phyloP scores from a whole-genome alignment of 2,329 filamentous ascomycete species.

The Paracoccidioides lutzii region DNA sequence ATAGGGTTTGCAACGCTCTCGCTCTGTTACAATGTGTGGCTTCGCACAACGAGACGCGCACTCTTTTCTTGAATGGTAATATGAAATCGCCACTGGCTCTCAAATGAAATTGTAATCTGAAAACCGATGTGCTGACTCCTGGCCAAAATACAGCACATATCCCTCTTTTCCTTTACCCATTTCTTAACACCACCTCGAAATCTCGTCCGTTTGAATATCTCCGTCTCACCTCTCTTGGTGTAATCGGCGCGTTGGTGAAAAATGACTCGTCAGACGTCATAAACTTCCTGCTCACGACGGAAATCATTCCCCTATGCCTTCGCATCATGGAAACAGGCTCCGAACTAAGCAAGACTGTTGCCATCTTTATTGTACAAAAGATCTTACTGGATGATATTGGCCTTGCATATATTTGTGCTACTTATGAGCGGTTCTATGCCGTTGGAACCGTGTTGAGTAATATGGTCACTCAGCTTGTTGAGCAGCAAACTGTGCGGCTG shows the following conservation, averaged over 20 bases:
- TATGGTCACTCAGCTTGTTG: slow-evolving; percentile 95
- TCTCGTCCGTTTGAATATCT: slow-evolving; percentile 96
- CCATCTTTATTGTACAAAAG: slow-evolving; percentile 99
- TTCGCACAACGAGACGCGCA: slow-evolving; percentile 90
- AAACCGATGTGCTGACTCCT: background rate
- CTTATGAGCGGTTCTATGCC: slow-evolving; percentile 95
- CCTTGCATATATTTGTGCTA: slow-evolving; percentile 95
- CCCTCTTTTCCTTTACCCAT: slow-evolving; percentile 92
- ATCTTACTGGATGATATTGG: slow-evolving; percentile 94
- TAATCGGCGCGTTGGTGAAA: slow-evolving; percentile 94
- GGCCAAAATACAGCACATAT: slow-evolving; percentile 60
- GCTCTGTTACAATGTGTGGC: slow-evolving; percentile 94
- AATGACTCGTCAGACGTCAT: slow-evolving; percentile 98
- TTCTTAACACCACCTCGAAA: slow-evolving; percentile 97
- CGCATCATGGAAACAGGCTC: slow-evolving; percentile 99
- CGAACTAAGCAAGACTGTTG: slow-evolving; percentile 95
- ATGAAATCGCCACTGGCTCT: slow-evolving; percentile 13
- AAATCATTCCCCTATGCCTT: slow-evolving; percentile 94
- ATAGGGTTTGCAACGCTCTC: slow-evolving; percentile 92
- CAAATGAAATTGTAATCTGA: background rate
- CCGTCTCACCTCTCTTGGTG: slow-evolving; percentile 84
- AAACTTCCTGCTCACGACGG: slow-evolving; percentile 94
- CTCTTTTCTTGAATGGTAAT: slow-evolving; percentile 80
- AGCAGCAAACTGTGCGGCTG: slow-evolving; percentile 89
- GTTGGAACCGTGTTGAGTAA: slow-evolving; percentile 96